Base-by-base conservation (phyloP, 768 basidiomycete genomes). In the Tricholoma matsutake region DNA sequence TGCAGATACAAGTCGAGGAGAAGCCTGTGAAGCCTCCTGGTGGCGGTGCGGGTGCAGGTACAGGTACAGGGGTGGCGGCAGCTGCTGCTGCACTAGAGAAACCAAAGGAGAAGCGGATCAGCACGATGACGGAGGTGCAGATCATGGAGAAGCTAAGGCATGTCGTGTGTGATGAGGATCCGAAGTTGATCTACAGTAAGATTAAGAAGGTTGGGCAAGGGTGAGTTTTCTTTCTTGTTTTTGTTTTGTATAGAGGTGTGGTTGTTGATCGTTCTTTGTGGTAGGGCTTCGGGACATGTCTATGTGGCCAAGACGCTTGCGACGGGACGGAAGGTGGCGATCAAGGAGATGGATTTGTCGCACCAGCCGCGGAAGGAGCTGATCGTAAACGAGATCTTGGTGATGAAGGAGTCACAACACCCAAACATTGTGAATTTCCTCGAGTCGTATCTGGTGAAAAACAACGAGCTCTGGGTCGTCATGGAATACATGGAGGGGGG, bases 401-500 rank as follows among this genome's bases (percentile, higher is more conserved):
- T 99, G 66, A 98, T 99, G 96, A 96, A 95, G 73, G 97, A 96
- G 74, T 94, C 92, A 28, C 93, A 95, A 64, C 95, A 97, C 72
- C 93, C 94, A 31, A 98, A 97, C 69, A 96, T 98, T 60, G 95
- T 98, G 79, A 96, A 96, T 76, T 98, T 93, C 76, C 76, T 96
- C 43, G 92, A 96, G 6, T 86, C 92, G 22, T 97, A 95, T 74
- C 83, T 98, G 47, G 86, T 97, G 57, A 91, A 90, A 76, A 88
- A 81, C 71, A 89, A 83, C 56, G 94, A 96, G 70, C 84, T 97
- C 22, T 98, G 95, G 95, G 94, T 97, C 47, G 94, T 96, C 61
- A 98, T 96, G 95, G 95, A 98, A 77, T 96, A 92, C 71, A 98
- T 98, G 95, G 95, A 98, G 75, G 95, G 95, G 56, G 96, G 97